These are phyloP conservation scores for Volvox reticuliferus DNA, from an alignment of 139 green algal species.

Conservation along the genomic window DNA sequence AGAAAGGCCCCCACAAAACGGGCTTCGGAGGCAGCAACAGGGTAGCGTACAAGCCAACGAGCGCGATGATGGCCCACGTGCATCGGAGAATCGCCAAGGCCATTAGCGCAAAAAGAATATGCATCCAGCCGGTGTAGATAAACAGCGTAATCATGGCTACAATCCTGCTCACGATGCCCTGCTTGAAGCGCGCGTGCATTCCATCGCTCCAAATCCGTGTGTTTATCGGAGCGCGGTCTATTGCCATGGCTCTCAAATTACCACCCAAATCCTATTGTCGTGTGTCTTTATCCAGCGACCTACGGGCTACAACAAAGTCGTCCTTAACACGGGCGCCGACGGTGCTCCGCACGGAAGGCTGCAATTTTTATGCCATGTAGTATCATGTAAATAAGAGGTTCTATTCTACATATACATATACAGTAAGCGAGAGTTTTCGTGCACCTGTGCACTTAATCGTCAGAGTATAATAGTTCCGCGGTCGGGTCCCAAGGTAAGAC, in stretches of 20 bases:
- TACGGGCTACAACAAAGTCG: not conserved
- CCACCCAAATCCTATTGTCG: too few species aligned
- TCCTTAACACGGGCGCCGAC: not conserved
- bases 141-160: conserved; percentile 57
- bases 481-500: too few species aligned
- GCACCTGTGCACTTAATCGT: too few species aligned
- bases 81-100: conserved; percentile 37
- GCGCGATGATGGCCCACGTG: conserved; percentile 19
- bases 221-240: not conserved
- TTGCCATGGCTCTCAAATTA: not conserved
- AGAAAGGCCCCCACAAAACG: conserved; percentile 59
- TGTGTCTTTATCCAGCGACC: not conserved
- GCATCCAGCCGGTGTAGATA: conserved; percentile 60
- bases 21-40: conserved; percentile 58
- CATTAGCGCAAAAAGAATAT: conserved; percentile 50
- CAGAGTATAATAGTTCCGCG: too few species aligned
- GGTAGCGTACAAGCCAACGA: conserved; percentile 41
- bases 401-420: too few species aligned
- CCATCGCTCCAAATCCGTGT: conserved; percentile 61
- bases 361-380: too few species aligned
- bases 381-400: too few species aligned
- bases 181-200: conserved; percentile 49
- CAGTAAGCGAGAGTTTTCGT: too few species aligned
- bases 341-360: not conserved
- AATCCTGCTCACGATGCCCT: conserved; percentile 41